These are phyloP conservation scores for Eutreptiella sp. DNA, from an alignment of 208 protist genomes.

Conservation along the genomic window DNA sequence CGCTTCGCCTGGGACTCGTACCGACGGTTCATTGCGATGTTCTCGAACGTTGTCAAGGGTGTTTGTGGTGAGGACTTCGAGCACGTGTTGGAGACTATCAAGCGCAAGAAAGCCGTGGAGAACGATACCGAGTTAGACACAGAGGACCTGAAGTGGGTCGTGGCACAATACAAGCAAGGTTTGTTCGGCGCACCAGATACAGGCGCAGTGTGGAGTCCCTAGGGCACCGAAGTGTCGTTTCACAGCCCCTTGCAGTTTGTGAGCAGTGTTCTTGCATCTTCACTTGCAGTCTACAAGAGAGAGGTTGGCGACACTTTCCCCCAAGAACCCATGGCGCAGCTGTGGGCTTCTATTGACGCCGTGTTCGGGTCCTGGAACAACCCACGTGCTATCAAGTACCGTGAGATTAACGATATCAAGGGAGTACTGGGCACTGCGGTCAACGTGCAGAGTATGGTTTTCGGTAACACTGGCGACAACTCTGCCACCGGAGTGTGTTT, in stretches of 20 bases:
- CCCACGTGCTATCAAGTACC: slow-evolving; percentile 75
- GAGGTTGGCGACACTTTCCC: slow-evolving; percentile 69
- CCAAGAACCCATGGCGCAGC: slow-evolving; percentile 74
- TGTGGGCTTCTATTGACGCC: slow-evolving; percentile 68
- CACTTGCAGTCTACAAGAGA: slow-evolving; percentile 55
- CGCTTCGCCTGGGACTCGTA: slow-evolving; percentile 90
- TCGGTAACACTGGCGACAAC: slow-evolving; percentile 80
- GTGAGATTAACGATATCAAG: slow-evolving; percentile 77
- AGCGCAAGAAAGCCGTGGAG: slow-evolving; percentile 54
- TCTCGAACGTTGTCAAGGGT: slow-evolving; percentile 82
- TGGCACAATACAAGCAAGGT: slow-evolving; percentile 53
- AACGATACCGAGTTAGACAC: slow-evolving; percentile 75
- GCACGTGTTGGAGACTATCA: slow-evolving; percentile 60
- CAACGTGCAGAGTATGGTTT: slow-evolving; percentile 90
- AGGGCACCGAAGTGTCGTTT: too few relatives aligned
- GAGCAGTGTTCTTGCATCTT: too few relatives aligned
- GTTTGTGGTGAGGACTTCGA: slow-evolving; percentile 75
- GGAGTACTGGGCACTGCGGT: slow-evolving; percentile 83
- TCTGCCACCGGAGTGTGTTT: slow-evolving; percentile 89
- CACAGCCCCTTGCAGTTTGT: too few relatives aligned
- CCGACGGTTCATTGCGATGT: slow-evolving; percentile 89
- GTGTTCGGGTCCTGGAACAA: slow-evolving; percentile 85
- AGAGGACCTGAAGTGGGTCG: slow-evolving; percentile 62
- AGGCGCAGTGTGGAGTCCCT: too few relatives aligned
- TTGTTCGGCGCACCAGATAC: too few relatives aligned